Conservation (phyloP, 495 filamentous ascomycete species). For the Xylaria longipes region DNA sequence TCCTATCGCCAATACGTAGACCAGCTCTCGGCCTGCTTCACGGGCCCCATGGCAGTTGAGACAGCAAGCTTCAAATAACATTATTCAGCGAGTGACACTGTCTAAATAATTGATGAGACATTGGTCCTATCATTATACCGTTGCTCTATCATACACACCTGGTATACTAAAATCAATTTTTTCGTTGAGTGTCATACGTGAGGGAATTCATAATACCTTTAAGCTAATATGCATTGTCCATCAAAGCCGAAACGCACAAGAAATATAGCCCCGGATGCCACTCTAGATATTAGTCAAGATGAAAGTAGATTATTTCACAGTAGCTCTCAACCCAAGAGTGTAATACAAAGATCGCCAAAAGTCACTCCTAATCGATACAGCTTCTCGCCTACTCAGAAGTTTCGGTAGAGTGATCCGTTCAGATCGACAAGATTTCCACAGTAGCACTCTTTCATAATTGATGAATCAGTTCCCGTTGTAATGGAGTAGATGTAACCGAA, state of each 20-base stretch:
- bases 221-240: background rate
- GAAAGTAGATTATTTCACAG: background rate
- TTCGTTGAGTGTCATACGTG: background rate
- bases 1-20: background rate
- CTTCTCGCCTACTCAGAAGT: background rate
- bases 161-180: background rate
- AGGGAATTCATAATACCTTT: background rate
- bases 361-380: background rate
- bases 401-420: background rate
- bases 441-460: background rate
- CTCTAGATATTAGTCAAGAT: background rate
- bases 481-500: background rate
- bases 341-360: background rate
- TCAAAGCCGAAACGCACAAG: background rate
- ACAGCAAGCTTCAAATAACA: background rate
- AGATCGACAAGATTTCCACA: background rate
- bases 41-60: background rate
- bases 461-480: background rate
- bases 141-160: background rate
- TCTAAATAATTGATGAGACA: background rate
- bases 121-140: background rate
- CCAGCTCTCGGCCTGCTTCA: background rate
- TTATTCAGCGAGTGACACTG: background rate
- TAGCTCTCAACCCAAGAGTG: background rate
- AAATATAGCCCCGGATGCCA: background rate